A percentile compares a stretch with the other conserved stretches of the same genome.
Evolutionary conservation across 1,139 yeast genomes (phyloP).

Genomic region (Zygosaccharomyces pseudobailii): DNA sequence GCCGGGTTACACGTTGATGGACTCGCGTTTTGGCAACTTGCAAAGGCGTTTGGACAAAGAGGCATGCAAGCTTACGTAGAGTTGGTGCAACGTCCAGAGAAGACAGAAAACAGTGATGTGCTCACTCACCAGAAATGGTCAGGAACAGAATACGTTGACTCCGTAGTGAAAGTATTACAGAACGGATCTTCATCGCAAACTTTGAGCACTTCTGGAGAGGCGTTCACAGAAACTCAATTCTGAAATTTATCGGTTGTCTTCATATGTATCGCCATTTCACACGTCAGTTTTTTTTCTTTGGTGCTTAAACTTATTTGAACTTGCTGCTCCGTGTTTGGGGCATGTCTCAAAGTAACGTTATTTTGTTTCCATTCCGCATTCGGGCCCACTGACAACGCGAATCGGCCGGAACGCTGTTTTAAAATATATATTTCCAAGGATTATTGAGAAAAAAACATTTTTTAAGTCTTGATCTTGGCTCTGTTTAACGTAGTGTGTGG

Average conservation of each 20-base stretch:
- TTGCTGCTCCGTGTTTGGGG: background rate
- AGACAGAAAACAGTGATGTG: constrained; percentile 44
- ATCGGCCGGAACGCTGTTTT: background rate
- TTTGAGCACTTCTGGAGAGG: constrained; percentile 41
- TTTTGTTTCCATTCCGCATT: background rate
- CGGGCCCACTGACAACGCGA: background rate
- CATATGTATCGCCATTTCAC: background rate
- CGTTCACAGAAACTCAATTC: constrained; percentile 43
- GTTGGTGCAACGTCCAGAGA: constrained; percentile 45
- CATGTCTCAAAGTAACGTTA: background rate
- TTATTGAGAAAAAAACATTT: background rate
- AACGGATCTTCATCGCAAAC: constrained; percentile 45
- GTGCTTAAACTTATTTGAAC: background rate
- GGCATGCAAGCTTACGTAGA: constrained; percentile 59
- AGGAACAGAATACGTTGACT: constrained; percentile 51
- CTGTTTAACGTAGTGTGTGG: too few species aligned
- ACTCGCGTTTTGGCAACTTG: constrained; percentile 46
- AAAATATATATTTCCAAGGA: background rate
- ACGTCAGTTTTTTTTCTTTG: background rate
- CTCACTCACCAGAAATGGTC: constrained; percentile 59
- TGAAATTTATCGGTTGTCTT: constrained; percentile 3
- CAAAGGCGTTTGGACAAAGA: constrained; percentile 41
- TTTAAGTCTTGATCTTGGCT: background rate
- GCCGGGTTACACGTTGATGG: constrained; percentile 54
- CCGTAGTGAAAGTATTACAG: constrained; percentile 41